Base-by-base conservation (phyloP, 805 yeast species). In the Vanderwaltozyma tropicalis region DNA sequence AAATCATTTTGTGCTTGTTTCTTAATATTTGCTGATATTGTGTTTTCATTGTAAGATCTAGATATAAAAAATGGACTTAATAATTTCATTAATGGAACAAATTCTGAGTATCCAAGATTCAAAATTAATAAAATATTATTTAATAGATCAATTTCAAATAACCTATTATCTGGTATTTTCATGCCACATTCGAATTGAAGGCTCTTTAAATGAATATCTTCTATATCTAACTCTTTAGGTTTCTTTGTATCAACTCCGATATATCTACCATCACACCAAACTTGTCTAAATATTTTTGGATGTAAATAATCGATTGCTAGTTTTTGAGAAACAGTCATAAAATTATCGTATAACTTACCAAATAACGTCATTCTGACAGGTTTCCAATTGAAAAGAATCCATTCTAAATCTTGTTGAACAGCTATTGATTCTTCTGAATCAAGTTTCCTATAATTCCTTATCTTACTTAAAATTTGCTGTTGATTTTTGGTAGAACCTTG, bases 201-300 rank as follows among this genome's bases (percentile, higher is more conserved):
- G 9, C 55, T 50, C 24, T 40, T 42, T 18, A 50, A 41, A 32
- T 48, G 41, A 12, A 46, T 46, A 33, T 55, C 49, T 14, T 43
- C 46, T 7, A 44, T 18, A 11, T 41, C 44, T 15, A 47, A 16
- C 9, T 41, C 32, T 5, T 44, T 41, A 1, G 55, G 48, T 29
- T 44, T 35, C 28, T 45, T 51, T 4, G 46, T 32, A 28, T 58
- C 57, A 14, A 52, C 35, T 11, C 48, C 58, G 25, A 59, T 28
- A 24, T 42, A 42, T 19, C 42, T 46, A 2, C 72, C 67, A 47
- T 69, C 73, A 26, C 76, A 63, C 61, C 73, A 73, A 34, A 74
- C 53, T 10, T 74, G 72, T 39, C 80, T 53, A 41, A 69, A 66
- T 22, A 76, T 73, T 47, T 74, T 73, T 1, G 81, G 79, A 53